Conservation (phyloP, 2,329 filamentous ascomycete species). For the Sordariomycetes sp. region DNA sequence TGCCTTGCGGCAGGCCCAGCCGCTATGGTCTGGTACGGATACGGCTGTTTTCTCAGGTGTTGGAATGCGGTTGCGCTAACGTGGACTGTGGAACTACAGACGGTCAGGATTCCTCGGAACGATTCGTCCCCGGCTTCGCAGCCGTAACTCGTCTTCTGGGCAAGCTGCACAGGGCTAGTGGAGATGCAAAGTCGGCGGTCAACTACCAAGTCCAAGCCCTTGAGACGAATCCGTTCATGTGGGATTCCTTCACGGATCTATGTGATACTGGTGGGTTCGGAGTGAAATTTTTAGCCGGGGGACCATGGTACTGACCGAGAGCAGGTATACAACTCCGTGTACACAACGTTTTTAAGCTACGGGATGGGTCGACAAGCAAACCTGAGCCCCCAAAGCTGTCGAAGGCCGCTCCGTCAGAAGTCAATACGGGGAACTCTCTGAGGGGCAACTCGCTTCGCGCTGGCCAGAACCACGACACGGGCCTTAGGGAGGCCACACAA, state of each 20-base stretch:
- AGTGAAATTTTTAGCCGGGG: not conserved
- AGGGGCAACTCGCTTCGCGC: conserved; percentile 3
- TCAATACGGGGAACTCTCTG: not conserved
- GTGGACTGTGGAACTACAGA: not conserved
- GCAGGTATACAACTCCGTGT: conserved; percentile 5
- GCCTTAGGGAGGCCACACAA: conserved; percentile 1
- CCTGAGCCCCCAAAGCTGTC: conserved; percentile 1
- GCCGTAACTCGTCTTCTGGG: conserved; percentile 8
- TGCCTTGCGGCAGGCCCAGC: conserved; percentile 7
- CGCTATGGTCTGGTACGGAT: conserved; percentile 6
- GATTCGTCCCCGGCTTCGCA: conserved; percentile 8
- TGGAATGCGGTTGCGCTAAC: conserved; percentile 2
- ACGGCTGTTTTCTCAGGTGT: not conserved
- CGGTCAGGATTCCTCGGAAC: conserved; percentile 1
- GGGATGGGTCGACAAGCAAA: conserved; percentile 1
- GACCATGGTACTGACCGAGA: not conserved
- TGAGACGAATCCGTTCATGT: conserved; percentile 10
- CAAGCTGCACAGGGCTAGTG: conserved; percentile 9
- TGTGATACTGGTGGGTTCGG: conserved; percentile 9
- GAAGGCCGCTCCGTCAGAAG: conserved; percentile 2
- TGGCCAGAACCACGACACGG: not conserved
- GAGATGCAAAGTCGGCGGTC: conserved; percentile 8
- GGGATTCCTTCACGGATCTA: conserved; percentile 11
- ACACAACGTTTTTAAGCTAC: conserved; percentile 8
- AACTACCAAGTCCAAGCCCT: conserved; percentile 7